Percentiles rank a stretch among this genome's conserved stretches.
Evolutionary conservation across 2,329 filamentous ascomycete genomes (phyloP).

Genomic region (Exophiala sp.): DNA sequence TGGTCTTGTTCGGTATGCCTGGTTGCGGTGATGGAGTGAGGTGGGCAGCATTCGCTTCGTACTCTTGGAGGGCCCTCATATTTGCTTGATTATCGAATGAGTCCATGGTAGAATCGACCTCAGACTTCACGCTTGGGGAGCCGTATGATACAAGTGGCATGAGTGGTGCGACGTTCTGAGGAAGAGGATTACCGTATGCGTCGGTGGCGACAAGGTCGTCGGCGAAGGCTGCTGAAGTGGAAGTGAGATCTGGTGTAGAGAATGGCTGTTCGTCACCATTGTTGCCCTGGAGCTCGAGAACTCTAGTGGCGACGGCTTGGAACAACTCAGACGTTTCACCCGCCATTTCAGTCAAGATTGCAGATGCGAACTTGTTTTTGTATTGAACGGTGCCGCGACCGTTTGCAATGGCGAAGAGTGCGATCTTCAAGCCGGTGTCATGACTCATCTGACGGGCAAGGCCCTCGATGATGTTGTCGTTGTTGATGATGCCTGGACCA

Average conservation of each 20-base stretch:
- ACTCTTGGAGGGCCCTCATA: no score
- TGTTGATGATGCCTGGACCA: constrained; percentile 1
- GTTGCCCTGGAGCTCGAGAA: constrained; percentile 4
- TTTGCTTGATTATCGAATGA: no score
- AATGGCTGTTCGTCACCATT: not conserved
- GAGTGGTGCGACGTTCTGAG: not conserved
- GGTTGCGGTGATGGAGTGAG: not conserved
- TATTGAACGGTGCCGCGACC: constrained; percentile 5
- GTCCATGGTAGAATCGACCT: not conserved
- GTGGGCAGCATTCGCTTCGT: no score
- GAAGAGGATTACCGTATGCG: no score
- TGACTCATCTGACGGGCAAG: constrained; percentile 13
- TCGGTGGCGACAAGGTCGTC: not conserved
- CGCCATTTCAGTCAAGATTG: constrained; percentile 17
- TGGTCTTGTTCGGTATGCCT: no score
- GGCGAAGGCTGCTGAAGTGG: not conserved
- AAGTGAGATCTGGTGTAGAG: not conserved
- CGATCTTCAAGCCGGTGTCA: constrained; percentile 6
- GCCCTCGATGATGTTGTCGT: constrained; percentile 13
- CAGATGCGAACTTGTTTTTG: constrained; percentile 4
- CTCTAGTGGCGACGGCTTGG: constrained; percentile 6
- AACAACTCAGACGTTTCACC: constrained; percentile 14
- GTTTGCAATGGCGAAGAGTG: constrained; percentile 11
- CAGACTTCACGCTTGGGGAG: constrained; percentile 13
- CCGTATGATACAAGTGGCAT: not conserved